Evolutionary conservation across 2,329 filamentous ascomycete genomes (phyloP), one percentile per base, ranked within the genome.

Genomic region (Metarhizium album): DNA sequence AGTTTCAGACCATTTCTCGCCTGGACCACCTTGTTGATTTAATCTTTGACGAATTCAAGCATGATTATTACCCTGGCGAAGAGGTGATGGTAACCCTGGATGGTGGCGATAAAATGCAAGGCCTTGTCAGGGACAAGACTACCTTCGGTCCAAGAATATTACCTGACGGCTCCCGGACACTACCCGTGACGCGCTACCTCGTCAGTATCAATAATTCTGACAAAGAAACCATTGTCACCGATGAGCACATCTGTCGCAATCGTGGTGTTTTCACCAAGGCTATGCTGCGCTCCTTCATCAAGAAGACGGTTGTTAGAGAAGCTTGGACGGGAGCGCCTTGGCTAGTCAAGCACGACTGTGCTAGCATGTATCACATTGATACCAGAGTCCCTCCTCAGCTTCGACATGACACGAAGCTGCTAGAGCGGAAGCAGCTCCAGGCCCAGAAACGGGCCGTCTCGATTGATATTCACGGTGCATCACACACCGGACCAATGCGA

Each of bases 301-400:
- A 95, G 65, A 90, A 94, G 67, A 93, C 90, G 0, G 86, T 96
- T n/a, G 86, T 84, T 2, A 76, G 91, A 54, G 93, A 97, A 62
- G 81, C 89, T 3, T 97, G 90, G 89, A 91, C 83, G 54, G 91
- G 91, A n/a, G 93, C 93, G 0, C 91, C 93, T 0, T 98, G 93
- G 93, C 73, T 95, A 50, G 91, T 97, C 18, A 96, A 94, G 69
- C 79, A 86, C 35, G 83, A 89, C 49, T 83, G 95, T 53, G 93
- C 93, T 1, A 80, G 82, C 45, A 78, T 84, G 55, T 95, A 93
- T 66, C 84, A 88, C 55, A 93, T 98, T 55, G 84, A 89, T 54
- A 90, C 83, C n/a, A 82, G 88, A 49, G 82, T 97, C 13, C 93
- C 93, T 6, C 78, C 83, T 48, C 85, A 94, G 61, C 74, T 95